Base-by-base conservation (phyloP, 495 filamentous ascomycete species). In the Podospora tetraspora region DNA sequence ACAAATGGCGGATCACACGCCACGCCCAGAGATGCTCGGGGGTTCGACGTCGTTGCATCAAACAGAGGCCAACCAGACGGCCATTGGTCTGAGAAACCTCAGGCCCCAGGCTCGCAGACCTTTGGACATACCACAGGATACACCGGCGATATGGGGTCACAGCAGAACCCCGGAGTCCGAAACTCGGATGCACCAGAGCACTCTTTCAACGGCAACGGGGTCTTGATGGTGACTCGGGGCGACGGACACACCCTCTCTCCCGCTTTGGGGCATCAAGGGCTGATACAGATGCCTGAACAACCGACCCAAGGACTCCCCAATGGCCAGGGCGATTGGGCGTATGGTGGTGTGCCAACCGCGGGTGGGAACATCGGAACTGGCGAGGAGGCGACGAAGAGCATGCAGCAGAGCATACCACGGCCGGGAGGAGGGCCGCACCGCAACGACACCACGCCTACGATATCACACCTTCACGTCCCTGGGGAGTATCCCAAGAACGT, bases 401-500 rank as follows among this genome's bases (percentile, higher is more conserved):
- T 62, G 68, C 65, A 30, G n/a, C 64, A 64, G 56, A 43, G 43
- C 16, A 16, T 58, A 7, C 37, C 61, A n/a, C 68, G 73, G 27
- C 72, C 70, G n/a, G 68, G 37, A 19, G 65, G 24, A 11, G 70
- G 61, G 13, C 27, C 66, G n/a, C 57, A 52, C 4, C 71, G 74
- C 27, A 73, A 67, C 34, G 76, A 79, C 32, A 76, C 72, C 58
- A 66, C 60, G 23, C 69, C 72, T 16, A 77, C 75, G 23, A 74
- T 76, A 12, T 73, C 75, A 9, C 77, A 83, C 61, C 80, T 87
- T 10, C 85, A 87, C 63, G 77, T 89, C 2, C 86, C 86, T 10
- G 86, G 86, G 12, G 82, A 86, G 70, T 89, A 83, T 70, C 86
- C 86, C 1, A 81, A 78, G 56, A 62, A n/a, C 25, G 61, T 37